Evolutionary conservation across 768 basidiomycete species (phyloP), one percentile per base, ranked within the genome.

Genomic region (Phanerodontia chrysosporium): DNA sequence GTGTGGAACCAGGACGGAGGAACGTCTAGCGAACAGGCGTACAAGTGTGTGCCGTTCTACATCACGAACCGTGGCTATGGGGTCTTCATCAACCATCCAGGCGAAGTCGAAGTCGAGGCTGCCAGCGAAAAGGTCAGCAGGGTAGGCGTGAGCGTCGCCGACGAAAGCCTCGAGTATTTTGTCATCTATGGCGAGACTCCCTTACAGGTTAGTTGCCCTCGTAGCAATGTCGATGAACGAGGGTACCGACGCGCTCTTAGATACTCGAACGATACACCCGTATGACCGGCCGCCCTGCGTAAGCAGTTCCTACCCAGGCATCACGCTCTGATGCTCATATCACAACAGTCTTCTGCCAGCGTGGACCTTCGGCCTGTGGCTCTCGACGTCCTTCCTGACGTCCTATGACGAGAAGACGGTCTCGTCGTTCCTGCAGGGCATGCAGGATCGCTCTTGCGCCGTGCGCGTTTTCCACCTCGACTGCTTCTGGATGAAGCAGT

Each of bases 1-100:
- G 73, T 87, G 3, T 90, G 87, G 89, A 88, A 89, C 63, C 81
- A 83, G 69, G 88, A 90, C 64, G 87, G 88, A 24, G 88, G 89
- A 30, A 90, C 87, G 0, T 85, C 84, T 9, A 83, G 80, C 60
- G 84, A 85, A 35, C 83, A 85, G 64, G 82, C 83, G 0, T 86
- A 86, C 70, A 85, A 85, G 78, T 83, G 80, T 59, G 76, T 87
- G 14, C 85, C 85, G 1, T 87, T 87, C 71, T 86, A 85, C 62
- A 81, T 87, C 65, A 86, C 85, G 16, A 86, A 85, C 67, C 75
- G 83, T 49, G 83, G 83, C 58, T 90, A 90, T 61, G 89, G 87
- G 32, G 80, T 90, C 14, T 90, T 90, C 67, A 82, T 91, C 67
- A 87, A 89, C 70, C 82, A 89, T 63, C 79, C 86, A 0, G 89